Conservation (phyloP, 345 rosid genomes). For the Bruguiera parviflora region DNA sequence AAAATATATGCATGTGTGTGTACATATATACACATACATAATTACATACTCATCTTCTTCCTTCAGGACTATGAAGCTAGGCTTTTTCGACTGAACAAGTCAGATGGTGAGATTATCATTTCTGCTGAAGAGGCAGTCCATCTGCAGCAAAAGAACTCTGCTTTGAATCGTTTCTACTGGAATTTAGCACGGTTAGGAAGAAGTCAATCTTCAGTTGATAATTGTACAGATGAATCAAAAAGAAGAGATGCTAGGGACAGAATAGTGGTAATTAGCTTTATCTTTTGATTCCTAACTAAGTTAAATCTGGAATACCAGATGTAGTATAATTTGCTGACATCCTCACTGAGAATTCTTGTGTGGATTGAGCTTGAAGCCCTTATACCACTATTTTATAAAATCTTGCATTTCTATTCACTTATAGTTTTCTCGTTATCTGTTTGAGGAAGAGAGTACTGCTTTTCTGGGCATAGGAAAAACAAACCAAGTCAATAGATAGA, state of each 20-base stretch:
- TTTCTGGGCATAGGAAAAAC: too few relatives aligned
- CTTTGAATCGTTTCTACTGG: constrained; percentile 73
- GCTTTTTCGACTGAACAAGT: constrained; percentile 72
- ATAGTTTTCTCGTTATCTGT: too few relatives aligned
- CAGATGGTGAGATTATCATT: constrained; percentile 58
- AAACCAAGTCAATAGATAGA: too few relatives aligned
- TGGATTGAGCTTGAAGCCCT: too few relatives aligned
- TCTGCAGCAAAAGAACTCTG: constrained; percentile 71
- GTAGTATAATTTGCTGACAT: not conserved
- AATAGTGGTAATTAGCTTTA: constrained; percentile 57
- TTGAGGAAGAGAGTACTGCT: too few relatives aligned
- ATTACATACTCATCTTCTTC: constrained; percentile 13
- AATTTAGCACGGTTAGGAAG: constrained; percentile 53
- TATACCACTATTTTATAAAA: too few relatives aligned
- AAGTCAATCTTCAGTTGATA: constrained; percentile 34
- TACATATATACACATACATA: too few relatives aligned
- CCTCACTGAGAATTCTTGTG: not conserved
- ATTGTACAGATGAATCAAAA: constrained; percentile 39
- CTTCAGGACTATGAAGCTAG: constrained; percentile 82
- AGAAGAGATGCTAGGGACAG: constrained; percentile 64
- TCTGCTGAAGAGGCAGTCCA: constrained; percentile 81
- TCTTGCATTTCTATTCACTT: too few relatives aligned
- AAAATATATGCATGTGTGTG: too few relatives aligned
- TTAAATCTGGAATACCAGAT: not conserved
- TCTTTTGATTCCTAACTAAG: constrained; percentile 9